Evolutionary conservation across 1,139 yeast genomes (phyloP).

Genomic region (Pichia kudriavzevii): DNA sequence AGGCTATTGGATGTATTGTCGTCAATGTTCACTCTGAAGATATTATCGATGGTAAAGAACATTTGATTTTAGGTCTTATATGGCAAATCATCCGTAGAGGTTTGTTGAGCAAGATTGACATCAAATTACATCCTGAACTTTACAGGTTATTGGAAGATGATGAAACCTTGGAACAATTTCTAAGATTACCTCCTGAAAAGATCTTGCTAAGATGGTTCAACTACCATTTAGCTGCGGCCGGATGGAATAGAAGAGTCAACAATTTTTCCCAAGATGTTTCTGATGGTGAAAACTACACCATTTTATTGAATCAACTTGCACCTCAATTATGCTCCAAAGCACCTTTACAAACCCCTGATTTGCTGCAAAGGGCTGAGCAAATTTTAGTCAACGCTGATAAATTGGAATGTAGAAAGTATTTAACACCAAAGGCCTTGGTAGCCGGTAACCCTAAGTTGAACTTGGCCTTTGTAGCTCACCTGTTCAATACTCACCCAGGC

Average conservation of each 20-base stretch:
- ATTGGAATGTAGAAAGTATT: slow-evolving; percentile 85
- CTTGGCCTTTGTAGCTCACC: slow-evolving; percentile 93
- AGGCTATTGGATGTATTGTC: slow-evolving; percentile 97
- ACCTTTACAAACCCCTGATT: slow-evolving; percentile 71
- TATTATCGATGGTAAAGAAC: slow-evolving; percentile 94
- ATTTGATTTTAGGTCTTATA: slow-evolving; percentile 85
- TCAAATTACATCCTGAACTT: slow-evolving; percentile 91
- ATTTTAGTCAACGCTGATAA: slow-evolving; percentile 81
- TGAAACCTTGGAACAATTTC: slow-evolving; percentile 92
- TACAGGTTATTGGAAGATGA: slow-evolving; percentile 92
- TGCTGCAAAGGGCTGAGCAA: slow-evolving; percentile 78
- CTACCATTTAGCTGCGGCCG: slow-evolving; percentile 91
- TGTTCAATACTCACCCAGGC: slow-evolving; percentile 95
- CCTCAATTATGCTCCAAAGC: slow-evolving; percentile 75
- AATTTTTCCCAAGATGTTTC: slow-evolving; percentile 84
- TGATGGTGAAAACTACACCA: slow-evolving; percentile 94
- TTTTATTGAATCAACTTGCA: slow-evolving; percentile 78
- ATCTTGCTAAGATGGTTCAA: slow-evolving; percentile 96
- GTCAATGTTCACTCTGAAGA: slow-evolving; percentile 97
- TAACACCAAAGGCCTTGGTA: slow-evolving; percentile 87
- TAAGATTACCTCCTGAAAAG: slow-evolving; percentile 96
- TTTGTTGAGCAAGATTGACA: slow-evolving; percentile 85
- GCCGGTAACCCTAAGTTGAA: slow-evolving; percentile 96
- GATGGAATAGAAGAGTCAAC: slow-evolving; percentile 74
- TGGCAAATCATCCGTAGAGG: slow-evolving; percentile 99